These are phyloP conservation scores for Vigna nakashimae DNA, from an alignment of 306 rosid genomes.

Conservation along the genomic window DNA sequence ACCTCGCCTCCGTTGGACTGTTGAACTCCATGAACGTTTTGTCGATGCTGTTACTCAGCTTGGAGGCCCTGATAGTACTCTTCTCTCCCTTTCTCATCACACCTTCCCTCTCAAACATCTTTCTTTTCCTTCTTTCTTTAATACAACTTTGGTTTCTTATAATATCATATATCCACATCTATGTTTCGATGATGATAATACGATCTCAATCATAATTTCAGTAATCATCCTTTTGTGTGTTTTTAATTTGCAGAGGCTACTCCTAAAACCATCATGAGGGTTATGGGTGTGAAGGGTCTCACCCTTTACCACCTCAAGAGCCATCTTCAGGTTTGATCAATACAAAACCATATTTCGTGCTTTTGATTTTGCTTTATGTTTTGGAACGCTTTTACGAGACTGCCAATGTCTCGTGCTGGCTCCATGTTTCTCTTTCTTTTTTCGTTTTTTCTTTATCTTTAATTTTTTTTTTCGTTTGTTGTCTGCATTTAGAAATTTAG, in stretches of 20 bases:
- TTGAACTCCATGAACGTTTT: conserved; percentile 96
- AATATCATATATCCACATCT: neutral
- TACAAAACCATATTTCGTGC: conserved; percentile 35
- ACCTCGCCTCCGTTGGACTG: conserved; percentile 99
- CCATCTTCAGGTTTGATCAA: conserved; percentile 88
- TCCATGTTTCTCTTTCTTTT: conserved; percentile 25
- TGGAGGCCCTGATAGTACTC: conserved; percentile 98
- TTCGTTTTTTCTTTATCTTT: conserved; percentile 41
- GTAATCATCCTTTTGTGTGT: neutral
- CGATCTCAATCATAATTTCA: neutral
- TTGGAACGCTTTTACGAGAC: conserved; percentile 32
- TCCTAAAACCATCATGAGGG: conserved; percentile 99
- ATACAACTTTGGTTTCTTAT: no score
- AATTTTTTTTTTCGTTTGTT: conserved; percentile 38
- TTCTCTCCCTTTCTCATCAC: neutral
- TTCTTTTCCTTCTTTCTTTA: neutral
- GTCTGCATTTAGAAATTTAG: conserved; percentile 72
- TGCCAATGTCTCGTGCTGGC: conserved; percentile 21
- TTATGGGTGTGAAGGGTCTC: conserved; percentile 99
- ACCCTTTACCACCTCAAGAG: conserved; percentile 99
- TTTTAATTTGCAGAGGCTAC: conserved; percentile 77
- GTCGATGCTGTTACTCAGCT: conserved; percentile 99
- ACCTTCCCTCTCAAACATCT: neutral
- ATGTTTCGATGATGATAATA: neutral
- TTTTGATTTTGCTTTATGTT: conserved; percentile 41